phyloP scores from a whole-genome alignment of 1,139 yeast species.

The Pichia sp. region DNA sequence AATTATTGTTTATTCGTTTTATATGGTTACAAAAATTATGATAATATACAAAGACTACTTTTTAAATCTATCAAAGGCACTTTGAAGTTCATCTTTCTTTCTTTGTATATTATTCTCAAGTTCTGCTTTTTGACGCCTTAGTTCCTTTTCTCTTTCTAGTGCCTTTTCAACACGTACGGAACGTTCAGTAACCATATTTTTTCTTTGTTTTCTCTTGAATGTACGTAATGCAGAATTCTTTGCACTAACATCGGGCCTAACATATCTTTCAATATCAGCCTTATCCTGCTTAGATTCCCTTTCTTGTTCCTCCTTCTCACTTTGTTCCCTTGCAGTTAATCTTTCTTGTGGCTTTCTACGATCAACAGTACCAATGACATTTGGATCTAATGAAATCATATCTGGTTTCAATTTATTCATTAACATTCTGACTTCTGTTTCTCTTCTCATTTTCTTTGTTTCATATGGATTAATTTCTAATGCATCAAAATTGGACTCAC shows the following conservation, averaged over 20 bases:
- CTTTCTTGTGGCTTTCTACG: constrained; percentile 58
- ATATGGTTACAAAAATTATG: not conserved
- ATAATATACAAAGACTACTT: constrained; percentile 6
- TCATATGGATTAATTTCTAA: constrained; percentile 90
- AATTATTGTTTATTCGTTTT: not conserved
- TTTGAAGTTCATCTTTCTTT: constrained; percentile 42
- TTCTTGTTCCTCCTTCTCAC: constrained; percentile 37
- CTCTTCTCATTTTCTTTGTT: constrained; percentile 88
- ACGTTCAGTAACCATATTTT: constrained; percentile 84
- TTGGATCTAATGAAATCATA: constrained; percentile 87
- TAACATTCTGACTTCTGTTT: constrained; percentile 79
- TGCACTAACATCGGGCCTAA: constrained; percentile 59
- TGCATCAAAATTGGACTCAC: constrained; percentile 97
- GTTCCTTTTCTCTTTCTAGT: constrained; percentile 64
- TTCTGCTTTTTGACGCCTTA: constrained; percentile 51
- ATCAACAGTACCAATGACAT: constrained; percentile 78
- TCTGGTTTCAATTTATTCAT: constrained; percentile 89
- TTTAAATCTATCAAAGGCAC: constrained; percentile 52
- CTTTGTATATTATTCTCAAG: constrained; percentile 29
- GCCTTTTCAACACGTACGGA: constrained; percentile 75
- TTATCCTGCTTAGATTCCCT: constrained; percentile 31
- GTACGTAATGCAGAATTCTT: constrained; percentile 80
- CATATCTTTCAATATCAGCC: constrained; percentile 33
- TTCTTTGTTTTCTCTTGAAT: constrained; percentile 75
- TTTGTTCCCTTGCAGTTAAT: constrained; percentile 54